Evolutionary conservation across 2,329 filamentous ascomycete species (phyloP), one percentile per base, ranked within the genome.

Genomic region (Stachybotrys echinatus): DNA sequence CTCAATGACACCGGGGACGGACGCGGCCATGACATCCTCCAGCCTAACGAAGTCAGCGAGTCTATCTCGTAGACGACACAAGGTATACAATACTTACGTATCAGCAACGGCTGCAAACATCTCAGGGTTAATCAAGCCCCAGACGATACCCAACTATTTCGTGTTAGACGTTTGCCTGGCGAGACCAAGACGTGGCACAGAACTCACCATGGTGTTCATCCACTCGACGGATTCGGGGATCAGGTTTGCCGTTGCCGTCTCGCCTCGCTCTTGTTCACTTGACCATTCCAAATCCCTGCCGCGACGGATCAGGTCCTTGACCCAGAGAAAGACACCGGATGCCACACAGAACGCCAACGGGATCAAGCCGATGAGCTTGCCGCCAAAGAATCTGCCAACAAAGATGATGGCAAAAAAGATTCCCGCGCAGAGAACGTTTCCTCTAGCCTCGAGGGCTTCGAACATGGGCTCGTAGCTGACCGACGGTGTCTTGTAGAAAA

Each of bases 71-170:
- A 7, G 3, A 2, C 12, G 1, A 19, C 22, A 27, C 12, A 27
- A 18, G 4, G 21, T 5, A 18, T 17, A 39, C 14, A 5, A 2
- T 2, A 65, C 69, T 66, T 55, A 72, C 12, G 89, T 96, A 64
- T 97, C 94, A n/a, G 92, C 92, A 8, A 96, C 81, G 6, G 83
- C 82, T n/a, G 83, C 75, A 66, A 99, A 94, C 88, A 97, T 95
- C 42, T 97, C 92, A 0, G 94, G 92, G 62, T 97, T 95, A 55
- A 96, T 85, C 4, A 97, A 74, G 1, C 89, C 88, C 94, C 94
- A 99, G 42, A 94, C 78, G 40, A 96, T 81, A 2, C 81, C 82
- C 4, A 97, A 34, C 27, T 34, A 34, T 14, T 34, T 34, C 27
- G n/a, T 14, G 27, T 34, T 34, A 34, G 27, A 34, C 5, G 14